Percentiles rank a stretch among this genome's conserved stretches.
Evolutionary conservation across 495 filamentous ascomycete genomes (phyloP).

Genomic region (Copromyces sp.): DNA sequence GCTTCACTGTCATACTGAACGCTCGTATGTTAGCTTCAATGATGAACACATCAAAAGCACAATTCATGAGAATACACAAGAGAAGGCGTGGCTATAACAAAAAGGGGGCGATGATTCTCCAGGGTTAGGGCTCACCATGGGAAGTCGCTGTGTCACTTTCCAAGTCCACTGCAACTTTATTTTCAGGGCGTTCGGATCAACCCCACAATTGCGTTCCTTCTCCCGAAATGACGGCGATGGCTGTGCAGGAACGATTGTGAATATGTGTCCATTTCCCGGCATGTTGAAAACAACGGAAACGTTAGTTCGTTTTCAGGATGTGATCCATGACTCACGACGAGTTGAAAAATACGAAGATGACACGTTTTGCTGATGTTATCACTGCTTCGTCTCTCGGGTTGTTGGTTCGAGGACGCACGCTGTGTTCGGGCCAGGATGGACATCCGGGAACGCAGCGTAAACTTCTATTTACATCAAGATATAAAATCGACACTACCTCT

Average conservation of each 20-base stretch:
- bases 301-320: background rate
- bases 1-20: background rate
- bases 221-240: background rate
- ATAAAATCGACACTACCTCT: background rate
- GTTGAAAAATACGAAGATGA: slow-evolving; percentile 13
- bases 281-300: background rate
- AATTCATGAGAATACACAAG: background rate
- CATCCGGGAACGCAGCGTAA: background rate
- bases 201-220: background rate
- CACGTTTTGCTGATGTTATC: slow-evolving; percentile 4
- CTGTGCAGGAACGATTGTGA: background rate
- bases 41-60: background rate
- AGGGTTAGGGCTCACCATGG: background rate
- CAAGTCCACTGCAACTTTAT: background rate
- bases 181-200: background rate
- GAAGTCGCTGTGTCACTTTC: background rate
- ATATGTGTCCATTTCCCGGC: background rate
- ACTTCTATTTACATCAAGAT: background rate
- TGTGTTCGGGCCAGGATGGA: background rate
- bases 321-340: background rate
- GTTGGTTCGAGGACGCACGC: background rate
- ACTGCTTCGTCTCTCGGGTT: background rate
- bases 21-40: background rate
- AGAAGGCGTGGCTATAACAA: background rate
- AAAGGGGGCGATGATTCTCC: background rate